Conservation (phyloP, 495 filamentous ascomycete genomes). For the Trichoderma erinaceum region DNA sequence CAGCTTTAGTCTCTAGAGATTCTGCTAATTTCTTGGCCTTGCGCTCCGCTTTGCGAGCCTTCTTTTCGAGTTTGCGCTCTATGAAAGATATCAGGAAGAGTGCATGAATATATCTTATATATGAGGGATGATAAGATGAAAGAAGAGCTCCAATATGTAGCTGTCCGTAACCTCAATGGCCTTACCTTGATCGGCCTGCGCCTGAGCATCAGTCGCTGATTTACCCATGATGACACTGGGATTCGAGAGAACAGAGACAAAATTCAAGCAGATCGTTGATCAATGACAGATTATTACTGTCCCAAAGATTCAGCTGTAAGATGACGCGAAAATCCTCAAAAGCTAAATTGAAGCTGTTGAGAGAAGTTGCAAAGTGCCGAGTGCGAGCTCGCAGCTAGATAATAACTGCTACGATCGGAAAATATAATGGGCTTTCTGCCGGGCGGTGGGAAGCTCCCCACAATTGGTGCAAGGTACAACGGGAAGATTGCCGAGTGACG, state of each 20-base stretch:
- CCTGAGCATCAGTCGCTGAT: neutral
- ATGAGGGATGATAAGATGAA: neutral
- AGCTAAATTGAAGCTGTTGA: neutral
- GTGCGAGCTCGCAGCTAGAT: neutral
- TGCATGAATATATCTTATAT: neutral
- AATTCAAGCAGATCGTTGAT: neutral
- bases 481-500: constrained; percentile 6
- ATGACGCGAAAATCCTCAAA: neutral
- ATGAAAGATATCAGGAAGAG: neutral
- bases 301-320: neutral
- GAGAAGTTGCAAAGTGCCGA: neutral
- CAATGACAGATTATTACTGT: neutral
- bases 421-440: constrained; percentile 15
- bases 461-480: neutral
- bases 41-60: neutral
- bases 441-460: constrained; percentile 13
- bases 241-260: neutral
- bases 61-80: neutral
- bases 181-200: neutral
- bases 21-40: neutral
- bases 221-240: neutral
- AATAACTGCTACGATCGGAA: neutral
- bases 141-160: neutral
- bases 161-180: neutral
- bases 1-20: neutral